Evolutionary conservation across 768 basidiomycete species (phyloP).

Genomic region (Leccinum boreale): DNA sequence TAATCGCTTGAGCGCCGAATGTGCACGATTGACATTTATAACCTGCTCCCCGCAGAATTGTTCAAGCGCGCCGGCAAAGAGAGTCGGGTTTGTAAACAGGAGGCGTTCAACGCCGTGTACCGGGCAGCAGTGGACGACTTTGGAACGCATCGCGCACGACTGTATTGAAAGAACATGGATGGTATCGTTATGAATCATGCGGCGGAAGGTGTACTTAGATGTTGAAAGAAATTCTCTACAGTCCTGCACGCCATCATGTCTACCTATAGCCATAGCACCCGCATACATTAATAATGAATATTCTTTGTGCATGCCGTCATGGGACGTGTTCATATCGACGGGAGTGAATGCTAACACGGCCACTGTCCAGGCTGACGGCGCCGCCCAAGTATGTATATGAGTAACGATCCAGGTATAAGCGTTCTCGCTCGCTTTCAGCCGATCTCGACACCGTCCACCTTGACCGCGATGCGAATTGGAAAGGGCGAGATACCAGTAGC

Average conservation of each 20-base stretch:
- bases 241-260: not conserved
- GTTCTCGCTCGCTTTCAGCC: constrained; percentile 24
- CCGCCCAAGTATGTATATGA: not conserved
- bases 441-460: constrained; percentile 64
- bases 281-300: not conserved
- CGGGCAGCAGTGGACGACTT: constrained; percentile 24
- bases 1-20: not conserved
- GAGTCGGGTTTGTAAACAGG: constrained; percentile 44
- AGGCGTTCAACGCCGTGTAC: constrained; percentile 38
- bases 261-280: constrained; percentile 8
- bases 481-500: constrained; percentile 77
- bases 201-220: not conserved
- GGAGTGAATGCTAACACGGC: not conserved
- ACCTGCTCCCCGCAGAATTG: constrained; percentile 42
- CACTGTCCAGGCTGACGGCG: not conserved
- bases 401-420: not conserved
- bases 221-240: not conserved
- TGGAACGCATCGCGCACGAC: constrained; percentile 10
- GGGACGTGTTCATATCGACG: not conserved
- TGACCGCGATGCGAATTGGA: constrained; percentile 67
- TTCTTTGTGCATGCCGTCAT: not conserved
- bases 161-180: constrained; percentile 10
- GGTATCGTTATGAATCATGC: not conserved
- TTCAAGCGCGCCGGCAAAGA: constrained; percentile 55
- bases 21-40: not conserved